Percentiles rank a stretch among this genome's conserved stretches.
These are phyloP conservation scores for Colletotrichum sp. DNA, from an alignment of 2,329 filamentous ascomycete species.

Conservation along the genomic window DNA sequence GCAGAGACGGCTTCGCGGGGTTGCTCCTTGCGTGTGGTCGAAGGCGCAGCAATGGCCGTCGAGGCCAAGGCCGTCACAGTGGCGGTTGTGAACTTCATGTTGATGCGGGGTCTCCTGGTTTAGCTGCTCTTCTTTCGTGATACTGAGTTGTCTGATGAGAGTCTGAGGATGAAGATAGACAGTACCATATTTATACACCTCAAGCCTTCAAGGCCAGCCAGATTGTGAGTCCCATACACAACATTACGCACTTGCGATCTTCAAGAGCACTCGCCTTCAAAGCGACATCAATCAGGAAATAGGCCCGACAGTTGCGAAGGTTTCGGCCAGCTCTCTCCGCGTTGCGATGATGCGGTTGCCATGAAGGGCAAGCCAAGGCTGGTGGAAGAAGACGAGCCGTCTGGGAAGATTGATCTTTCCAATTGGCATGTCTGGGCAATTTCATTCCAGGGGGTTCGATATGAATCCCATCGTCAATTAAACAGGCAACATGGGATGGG, in stretches of 20 bases:
- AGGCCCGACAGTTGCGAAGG: constrained; percentile 32
- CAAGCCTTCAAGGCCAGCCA: neutral
- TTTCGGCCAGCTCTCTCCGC: constrained; percentile 35
- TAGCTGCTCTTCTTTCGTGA: neutral
- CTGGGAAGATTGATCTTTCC: neutral
- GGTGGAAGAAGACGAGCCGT: neutral
- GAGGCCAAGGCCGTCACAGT: constrained; percentile 39
- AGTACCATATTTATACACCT: neutral
- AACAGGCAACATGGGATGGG: neutral
- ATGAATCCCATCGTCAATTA: neutral
- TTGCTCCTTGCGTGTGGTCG: constrained; percentile 29
- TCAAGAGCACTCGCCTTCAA: neutral
- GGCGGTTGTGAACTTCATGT: constrained; percentile 41
- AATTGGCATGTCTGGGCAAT: neutral
- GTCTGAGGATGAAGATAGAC: no score
- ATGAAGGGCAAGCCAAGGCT: neutral
- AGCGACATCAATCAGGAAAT: constrained; percentile 35
- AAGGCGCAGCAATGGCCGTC: constrained; percentile 36
- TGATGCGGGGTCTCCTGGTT: constrained; percentile 16
- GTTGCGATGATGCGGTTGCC: constrained; percentile 4
- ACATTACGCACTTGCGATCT: neutral
- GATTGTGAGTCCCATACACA: neutral
- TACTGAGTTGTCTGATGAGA: neutral
- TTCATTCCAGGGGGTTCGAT: neutral
- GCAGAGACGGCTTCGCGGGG: constrained; percentile 32